Conservation (phyloP, 1,284 basidiomycete species). For the Fomitiporia mediterranea region DNA sequence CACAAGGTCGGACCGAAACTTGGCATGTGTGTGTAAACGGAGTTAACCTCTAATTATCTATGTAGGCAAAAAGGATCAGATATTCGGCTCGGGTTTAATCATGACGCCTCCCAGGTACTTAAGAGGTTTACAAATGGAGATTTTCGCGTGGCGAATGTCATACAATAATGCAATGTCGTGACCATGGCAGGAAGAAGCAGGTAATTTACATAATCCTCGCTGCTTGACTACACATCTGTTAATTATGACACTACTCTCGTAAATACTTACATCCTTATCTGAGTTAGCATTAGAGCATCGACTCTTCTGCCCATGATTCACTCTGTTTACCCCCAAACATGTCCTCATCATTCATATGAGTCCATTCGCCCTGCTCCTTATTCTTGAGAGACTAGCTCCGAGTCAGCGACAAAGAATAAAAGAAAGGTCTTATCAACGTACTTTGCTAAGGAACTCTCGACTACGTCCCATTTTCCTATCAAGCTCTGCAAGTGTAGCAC, state of each 20-base stretch:
- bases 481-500: slow-evolving; percentile 42
- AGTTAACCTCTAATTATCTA: too few species aligned
- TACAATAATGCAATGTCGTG: too few species aligned
- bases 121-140: too few species aligned
- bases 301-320: slow-evolving; percentile 13
- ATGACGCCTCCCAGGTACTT: too few species aligned
- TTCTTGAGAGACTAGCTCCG: slow-evolving; percentile 6
- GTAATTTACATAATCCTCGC: not conserved
- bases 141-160: too few species aligned
- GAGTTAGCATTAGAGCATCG: not conserved
- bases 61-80: too few species aligned
- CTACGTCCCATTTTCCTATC: slow-evolving; percentile 57
- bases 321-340: slow-evolving; percentile 2
- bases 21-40: too few species aligned
- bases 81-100: too few species aligned
- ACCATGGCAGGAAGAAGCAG: too few species aligned
- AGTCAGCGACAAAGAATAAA: not conserved
- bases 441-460: slow-evolving; percentile 66
- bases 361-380: slow-evolving; percentile 10
- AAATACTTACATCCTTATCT: not conserved
- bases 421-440: slow-evolving; percentile 25
- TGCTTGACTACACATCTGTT: too few species aligned
- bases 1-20: too few species aligned
- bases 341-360: slow-evolving; percentile 12
- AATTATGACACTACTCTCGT: too few species aligned